Percentiles rank a stretch among this genome's conserved stretches.
phyloP scores from a whole-genome alignment of 768 basidiomycete species.

The Boletus vermiculosoides region DNA sequence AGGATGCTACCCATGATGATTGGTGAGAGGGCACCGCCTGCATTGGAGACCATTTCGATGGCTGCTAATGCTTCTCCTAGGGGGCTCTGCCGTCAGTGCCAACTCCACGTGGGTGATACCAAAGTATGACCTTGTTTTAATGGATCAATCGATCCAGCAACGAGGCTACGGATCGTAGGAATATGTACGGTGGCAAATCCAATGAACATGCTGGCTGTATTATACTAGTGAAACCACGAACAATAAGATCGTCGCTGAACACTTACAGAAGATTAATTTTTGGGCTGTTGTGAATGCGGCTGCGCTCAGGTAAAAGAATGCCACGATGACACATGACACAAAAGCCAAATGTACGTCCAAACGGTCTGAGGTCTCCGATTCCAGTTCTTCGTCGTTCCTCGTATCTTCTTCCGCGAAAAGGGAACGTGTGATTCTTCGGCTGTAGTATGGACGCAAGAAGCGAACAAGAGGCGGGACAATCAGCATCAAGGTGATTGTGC shows the following conservation, averaged over 20 bases:
- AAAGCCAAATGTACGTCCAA: constrained; percentile 32
- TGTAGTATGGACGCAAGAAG: constrained; percentile 29
- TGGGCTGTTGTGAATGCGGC: constrained; percentile 8
- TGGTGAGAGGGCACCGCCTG: constrained; percentile 25
- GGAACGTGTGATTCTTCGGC: not conserved
- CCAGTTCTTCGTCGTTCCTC: not conserved
- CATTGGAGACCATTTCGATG: constrained; percentile 25
- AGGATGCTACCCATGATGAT: constrained; percentile 32
- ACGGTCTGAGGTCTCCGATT: constrained; percentile 21
- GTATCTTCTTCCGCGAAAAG: not conserved
- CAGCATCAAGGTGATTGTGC: constrained; percentile 18
- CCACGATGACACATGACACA: constrained; percentile 17
- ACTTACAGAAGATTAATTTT: constrained; percentile 18
- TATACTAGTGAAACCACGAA: not conserved
- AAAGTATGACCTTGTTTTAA: constrained; percentile 25
- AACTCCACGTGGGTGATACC: no score
- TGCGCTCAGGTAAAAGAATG: constrained; percentile 13
- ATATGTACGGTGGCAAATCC: constrained; percentile 17
- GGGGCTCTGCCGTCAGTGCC: not conserved
- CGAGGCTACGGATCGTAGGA: constrained; percentile 27
- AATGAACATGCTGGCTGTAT: constrained; percentile 17
- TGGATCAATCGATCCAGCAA: constrained; percentile 28
- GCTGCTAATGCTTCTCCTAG: constrained; percentile 31
- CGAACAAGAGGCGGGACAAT: constrained; percentile 25
- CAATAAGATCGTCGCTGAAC: not conserved